Percentiles rank a stretch among this genome's conserved stretches.
Conservation (phyloP, 1,284 basidiomycete genomes). For the Pseudozyma thailandica region DNA sequence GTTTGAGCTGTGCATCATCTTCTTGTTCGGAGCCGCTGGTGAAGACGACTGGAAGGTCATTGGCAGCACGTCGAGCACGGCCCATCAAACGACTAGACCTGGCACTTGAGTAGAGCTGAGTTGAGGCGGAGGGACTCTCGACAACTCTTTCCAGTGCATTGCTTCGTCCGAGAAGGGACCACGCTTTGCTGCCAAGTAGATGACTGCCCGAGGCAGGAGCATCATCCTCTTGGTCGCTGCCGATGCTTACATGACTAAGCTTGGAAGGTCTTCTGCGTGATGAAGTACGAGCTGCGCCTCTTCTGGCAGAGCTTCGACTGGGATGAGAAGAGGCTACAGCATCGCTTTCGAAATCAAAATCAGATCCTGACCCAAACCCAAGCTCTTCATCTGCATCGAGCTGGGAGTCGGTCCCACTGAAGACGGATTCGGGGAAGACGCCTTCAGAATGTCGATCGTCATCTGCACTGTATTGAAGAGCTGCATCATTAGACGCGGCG, state of each 20-base stretch:
- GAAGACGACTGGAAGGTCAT: slow-evolving; percentile 27
- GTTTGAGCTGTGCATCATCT: slow-evolving; percentile 1
- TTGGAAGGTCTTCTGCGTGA: slow-evolving; percentile 28
- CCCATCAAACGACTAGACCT: slow-evolving; percentile 26
- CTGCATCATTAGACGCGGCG: slow-evolving; percentile 19
- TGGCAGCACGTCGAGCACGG: slow-evolving; percentile 6
- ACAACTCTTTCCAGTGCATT: slow-evolving; percentile 22
- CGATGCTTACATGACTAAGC: slow-evolving; percentile 27
- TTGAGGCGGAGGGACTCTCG: slow-evolving; percentile 29
- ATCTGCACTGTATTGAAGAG: slow-evolving; percentile 16
- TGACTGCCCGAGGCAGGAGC: slow-evolving; percentile 15
- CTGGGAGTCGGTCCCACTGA: slow-evolving; percentile 39
- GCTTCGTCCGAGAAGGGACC: slow-evolving; percentile 33
- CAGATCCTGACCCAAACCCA: slow-evolving; percentile 47
- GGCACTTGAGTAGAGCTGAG: slow-evolving; percentile 40
- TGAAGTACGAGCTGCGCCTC: slow-evolving; percentile 6
- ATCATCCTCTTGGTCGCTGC: slow-evolving; percentile 31
- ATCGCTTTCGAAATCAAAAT: slow-evolving; percentile 49
- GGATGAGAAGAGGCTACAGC: slow-evolving; percentile 39
- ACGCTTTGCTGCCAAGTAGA: slow-evolving; percentile 35
- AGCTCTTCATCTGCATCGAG: slow-evolving; percentile 49
- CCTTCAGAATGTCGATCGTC: slow-evolving; percentile 26
- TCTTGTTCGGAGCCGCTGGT: slow-evolving; percentile 38
- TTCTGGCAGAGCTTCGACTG: slow-evolving; percentile 24
- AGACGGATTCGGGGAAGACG: slow-evolving; percentile 32